Evolutionary conservation across 2,329 filamentous ascomycete species (phyloP), one percentile per base, ranked within the genome.

Genomic region (Thelonectria olida): DNA sequence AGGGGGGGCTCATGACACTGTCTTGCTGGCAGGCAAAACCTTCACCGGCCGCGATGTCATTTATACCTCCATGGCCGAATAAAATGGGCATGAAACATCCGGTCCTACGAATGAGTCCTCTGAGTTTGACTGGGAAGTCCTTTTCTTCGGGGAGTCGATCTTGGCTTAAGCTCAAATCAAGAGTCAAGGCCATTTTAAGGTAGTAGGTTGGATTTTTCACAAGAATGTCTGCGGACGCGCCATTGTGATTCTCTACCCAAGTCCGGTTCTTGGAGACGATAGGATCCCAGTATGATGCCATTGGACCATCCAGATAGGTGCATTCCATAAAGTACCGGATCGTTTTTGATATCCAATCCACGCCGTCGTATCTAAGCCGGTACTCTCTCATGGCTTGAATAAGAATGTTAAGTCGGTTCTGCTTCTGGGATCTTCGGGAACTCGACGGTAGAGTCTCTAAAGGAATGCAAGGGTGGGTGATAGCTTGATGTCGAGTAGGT

Each of bases 291-390:
- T 23, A 20, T 31, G 41, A 2, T 36, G n/a, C n/a, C n/a, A 58
- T 7, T 3, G 55, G 42, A 2, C 63, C 54, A 1, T 55, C 42
- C 36, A 56, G 54, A 4, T 60, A 56, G 8, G 58, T 66, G 22
- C 62, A 63, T 23, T 67, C 66, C 66, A 68, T 67, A 2, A 68
- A 68, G 5, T 68, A 67, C 1, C 66, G 27, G 3, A 68, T 68
- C 1, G 61, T 65, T 54, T 67, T 68, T 0, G 66, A 65, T 4
- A 68, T 65, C 7, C 64, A 68, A 7, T 67, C 66, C 0, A 68
- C 66, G 0, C 66, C 66, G 1, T 68, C 66, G 2, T 67, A 67
- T 15, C 61, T 68, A 2, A 66, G 66, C 0, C 69, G 64, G 1
- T 65, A 57, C 8, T 68, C 66, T 3, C 50, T 53, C 7, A 68